These are phyloP conservation scores for Penicillium sp. DNA, from an alignment of 2,329 filamentous ascomycete genomes.

Conservation along the genomic window DNA sequence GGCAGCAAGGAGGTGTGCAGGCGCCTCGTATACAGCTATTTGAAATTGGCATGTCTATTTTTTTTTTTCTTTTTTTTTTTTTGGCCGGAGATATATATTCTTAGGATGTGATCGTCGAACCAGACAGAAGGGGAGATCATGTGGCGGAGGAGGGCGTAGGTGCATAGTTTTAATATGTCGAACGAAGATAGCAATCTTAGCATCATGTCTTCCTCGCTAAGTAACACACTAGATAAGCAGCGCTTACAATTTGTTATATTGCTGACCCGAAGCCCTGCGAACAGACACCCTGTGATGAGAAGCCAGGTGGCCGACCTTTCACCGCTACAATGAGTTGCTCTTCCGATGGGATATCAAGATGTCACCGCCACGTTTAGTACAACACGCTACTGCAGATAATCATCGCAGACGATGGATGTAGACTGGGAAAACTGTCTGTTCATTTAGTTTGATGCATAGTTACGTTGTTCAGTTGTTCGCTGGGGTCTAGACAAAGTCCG, in stretches of 20 bases:
- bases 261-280: neutral
- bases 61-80: neutral
- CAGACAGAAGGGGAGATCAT: neutral
- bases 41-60: neutral
- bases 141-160: neutral
- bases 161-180: neutral
- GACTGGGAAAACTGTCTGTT: neutral
- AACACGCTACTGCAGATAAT: slow-evolving; percentile 24
- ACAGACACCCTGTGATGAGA: neutral
- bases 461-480: neutral
- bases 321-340: slow-evolving; percentile 21
- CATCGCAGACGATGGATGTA: neutral
- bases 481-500: neutral
- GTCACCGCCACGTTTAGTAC: slow-evolving; percentile 26
- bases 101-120: slow-evolving; percentile 9
- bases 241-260: neutral
- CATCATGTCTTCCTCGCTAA: neutral
- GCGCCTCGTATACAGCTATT: neutral
- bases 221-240: neutral
- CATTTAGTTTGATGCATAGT: slow-evolving; percentile 1
- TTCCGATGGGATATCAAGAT: slow-evolving; percentile 13
- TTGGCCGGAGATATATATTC: neutral
- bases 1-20: slow-evolving; percentile 5
- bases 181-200: neutral
- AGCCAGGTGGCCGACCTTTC: slow-evolving; percentile 15